Percentiles rank a stretch among this genome's conserved stretches.
phyloP scores from a whole-genome alignment of 345 rosid species.

The Clarkia xantiana region DNA sequence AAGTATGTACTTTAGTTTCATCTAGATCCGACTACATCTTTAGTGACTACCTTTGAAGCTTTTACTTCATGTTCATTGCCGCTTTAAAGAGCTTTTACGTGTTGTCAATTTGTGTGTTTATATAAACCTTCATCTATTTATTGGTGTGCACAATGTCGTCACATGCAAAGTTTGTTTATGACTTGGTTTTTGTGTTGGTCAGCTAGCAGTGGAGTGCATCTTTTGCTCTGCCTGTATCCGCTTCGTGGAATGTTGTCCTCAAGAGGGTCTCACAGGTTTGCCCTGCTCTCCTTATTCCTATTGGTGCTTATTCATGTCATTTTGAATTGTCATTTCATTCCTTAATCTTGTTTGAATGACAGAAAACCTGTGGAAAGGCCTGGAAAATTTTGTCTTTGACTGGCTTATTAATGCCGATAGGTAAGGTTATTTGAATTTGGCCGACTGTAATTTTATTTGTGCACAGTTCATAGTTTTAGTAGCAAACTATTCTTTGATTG shows the following conservation, averaged over 20 bases:
- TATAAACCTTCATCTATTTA: too few relatives aligned
- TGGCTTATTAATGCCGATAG: constrained; percentile 98
- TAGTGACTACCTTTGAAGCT: neutral
- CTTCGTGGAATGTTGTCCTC: constrained; percentile 95
- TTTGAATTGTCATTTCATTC: constrained; percentile 10
- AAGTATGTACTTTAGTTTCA: too few relatives aligned
- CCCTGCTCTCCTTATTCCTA: neutral
- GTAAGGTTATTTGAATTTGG: constrained; percentile 23
- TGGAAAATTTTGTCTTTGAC: constrained; percentile 95
- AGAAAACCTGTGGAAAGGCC: constrained; percentile 99
- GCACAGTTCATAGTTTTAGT: neutral
- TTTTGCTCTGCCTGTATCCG: constrained; percentile 99
- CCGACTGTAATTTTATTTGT: constrained; percentile 6
- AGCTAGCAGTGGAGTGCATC: constrained; percentile 99
- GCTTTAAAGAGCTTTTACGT: too few relatives aligned
- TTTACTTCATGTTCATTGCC: too few relatives aligned
- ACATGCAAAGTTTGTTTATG: neutral
- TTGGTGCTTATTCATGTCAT: constrained; percentile 9
- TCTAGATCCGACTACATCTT: constrained; percentile 3
- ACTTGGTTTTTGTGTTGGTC: constrained; percentile 10
- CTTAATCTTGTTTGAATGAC: constrained; percentile 19
- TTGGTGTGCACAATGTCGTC: neutral
- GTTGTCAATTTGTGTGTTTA: too few relatives aligned
- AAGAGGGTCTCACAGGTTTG: constrained; percentile 93
- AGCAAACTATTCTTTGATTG: neutral